These are phyloP conservation scores for Mycena galericulata DNA, from an alignment of 768 basidiomycete species.

Conservation along the genomic window DNA sequence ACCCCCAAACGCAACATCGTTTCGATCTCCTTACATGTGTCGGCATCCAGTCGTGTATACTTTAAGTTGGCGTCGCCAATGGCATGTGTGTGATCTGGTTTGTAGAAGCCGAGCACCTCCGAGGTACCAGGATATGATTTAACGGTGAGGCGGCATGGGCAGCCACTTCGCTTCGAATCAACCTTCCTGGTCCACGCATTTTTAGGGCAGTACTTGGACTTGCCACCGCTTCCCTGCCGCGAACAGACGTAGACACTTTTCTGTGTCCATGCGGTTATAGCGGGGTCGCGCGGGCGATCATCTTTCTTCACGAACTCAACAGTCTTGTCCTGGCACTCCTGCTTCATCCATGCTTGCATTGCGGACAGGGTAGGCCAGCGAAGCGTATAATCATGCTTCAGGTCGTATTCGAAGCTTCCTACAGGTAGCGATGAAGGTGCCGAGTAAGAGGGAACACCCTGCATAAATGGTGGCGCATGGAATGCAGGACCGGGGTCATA, in stretches of 20 bases:
- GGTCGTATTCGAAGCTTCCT: background rate
- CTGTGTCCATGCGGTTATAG: background rate
- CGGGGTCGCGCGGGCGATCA: background rate
- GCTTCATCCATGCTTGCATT: slow-evolving; percentile 1
- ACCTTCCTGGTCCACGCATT: background rate
- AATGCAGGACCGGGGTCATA: background rate
- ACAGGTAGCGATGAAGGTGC: background rate
- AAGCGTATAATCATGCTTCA: background rate
- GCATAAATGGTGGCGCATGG: background rate
- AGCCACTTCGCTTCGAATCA: background rate
- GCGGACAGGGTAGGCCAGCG: background rate
- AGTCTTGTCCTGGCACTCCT: background rate
- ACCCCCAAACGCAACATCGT: background rate
- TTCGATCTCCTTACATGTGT: background rate
- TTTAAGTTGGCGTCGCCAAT: background rate
- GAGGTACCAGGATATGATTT: background rate
- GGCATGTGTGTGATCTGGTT: background rate
- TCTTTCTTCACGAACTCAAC: background rate
- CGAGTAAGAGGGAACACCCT: background rate
- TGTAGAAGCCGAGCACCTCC: background rate
- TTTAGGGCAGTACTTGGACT: background rate
- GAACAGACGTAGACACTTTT: background rate
- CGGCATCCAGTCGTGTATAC: background rate
- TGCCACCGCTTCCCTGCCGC: slow-evolving; percentile 5
- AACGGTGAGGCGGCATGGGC: background rate